phyloP scores from a whole-genome alignment of 2,329 filamentous ascomycete species.

The Tolypocladium tropicale region DNA sequence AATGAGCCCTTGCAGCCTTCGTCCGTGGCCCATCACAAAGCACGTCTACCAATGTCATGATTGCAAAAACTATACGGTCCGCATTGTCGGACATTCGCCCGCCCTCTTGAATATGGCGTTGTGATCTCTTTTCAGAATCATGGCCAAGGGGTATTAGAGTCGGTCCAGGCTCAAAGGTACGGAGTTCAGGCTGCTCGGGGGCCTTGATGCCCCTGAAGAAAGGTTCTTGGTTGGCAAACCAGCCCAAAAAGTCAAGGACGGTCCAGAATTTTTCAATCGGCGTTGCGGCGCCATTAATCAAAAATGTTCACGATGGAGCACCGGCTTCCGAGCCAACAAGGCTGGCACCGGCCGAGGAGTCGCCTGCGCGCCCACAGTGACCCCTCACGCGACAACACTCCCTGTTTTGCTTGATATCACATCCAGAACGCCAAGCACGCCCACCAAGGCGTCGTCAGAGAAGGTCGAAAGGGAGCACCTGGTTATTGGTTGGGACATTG shows the following conservation, averaged over 20 bases:
- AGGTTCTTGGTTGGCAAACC: background rate
- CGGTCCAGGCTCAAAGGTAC: background rate
- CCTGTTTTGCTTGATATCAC: background rate
- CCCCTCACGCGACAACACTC: too few species aligned
- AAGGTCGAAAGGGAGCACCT: background rate
- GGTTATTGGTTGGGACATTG: background rate
- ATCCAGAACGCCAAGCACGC: background rate
- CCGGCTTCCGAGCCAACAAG: too few species aligned
- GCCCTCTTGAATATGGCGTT: constrained; percentile 3
- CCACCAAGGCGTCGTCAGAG: background rate
- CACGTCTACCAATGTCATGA: constrained; percentile 17
- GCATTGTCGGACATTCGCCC: constrained; percentile 16
- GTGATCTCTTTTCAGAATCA: too few species aligned
- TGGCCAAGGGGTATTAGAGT: too few species aligned
- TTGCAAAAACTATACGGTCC: constrained; percentile 18
- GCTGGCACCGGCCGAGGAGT: background rate
- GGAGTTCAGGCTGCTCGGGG: background rate
- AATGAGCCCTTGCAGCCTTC: background rate
- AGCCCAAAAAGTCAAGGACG: too few species aligned
- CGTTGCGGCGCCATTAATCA: too few species aligned
- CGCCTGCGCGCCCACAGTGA: too few species aligned
- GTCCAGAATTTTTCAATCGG: too few species aligned
- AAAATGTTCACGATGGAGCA: background rate
- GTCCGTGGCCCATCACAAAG: background rate
- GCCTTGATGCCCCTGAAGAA: background rate